Conservation (phyloP, 2,329 filamentous ascomycete genomes). For the Cladophialophora yegresii region DNA sequence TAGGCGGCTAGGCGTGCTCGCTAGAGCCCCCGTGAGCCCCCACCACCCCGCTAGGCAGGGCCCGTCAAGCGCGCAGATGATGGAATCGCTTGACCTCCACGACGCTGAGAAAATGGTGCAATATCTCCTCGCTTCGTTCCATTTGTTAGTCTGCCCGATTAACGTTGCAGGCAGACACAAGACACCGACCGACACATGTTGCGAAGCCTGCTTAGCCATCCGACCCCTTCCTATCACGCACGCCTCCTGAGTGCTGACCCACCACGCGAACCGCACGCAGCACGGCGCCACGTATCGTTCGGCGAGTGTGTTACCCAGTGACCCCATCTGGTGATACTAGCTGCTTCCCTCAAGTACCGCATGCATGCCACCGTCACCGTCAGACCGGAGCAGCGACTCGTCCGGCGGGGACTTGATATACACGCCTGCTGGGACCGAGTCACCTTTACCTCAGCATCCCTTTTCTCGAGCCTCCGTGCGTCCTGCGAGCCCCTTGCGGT, state of each 20-base stretch:
- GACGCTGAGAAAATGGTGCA: not conserved
- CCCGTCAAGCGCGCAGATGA: not conserved
- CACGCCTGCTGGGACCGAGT: conserved; percentile 35
- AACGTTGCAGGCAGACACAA: conserved; percentile 5
- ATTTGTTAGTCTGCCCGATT: conserved; percentile 5
- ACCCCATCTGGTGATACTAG: conserved; percentile 14
- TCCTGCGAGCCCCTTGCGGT: conserved; percentile 29
- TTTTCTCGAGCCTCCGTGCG: conserved; percentile 21
- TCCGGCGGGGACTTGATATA: conserved; percentile 35
- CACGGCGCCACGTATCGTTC: conserved; percentile 9
- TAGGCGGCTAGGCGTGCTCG: not conserved
- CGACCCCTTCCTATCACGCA: conserved; percentile 1
- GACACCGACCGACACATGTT: not conserved
- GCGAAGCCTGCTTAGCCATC: not conserved
- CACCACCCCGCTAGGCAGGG: not conserved
- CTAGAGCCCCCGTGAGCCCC: not conserved
- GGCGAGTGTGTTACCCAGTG: not conserved
- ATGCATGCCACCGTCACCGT: conserved; percentile 40
- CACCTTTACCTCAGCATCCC: conserved; percentile 25
- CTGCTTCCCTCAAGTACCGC: conserved; percentile 27
- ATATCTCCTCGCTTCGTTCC: not conserved
- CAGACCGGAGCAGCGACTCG: conserved; percentile 34
- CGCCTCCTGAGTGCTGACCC: not conserved
- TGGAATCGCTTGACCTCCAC: conserved; percentile 10
- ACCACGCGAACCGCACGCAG: not conserved